phyloP scores from a whole-genome alignment of 208 protist species.

The Trypanosoma theileri region DNA sequence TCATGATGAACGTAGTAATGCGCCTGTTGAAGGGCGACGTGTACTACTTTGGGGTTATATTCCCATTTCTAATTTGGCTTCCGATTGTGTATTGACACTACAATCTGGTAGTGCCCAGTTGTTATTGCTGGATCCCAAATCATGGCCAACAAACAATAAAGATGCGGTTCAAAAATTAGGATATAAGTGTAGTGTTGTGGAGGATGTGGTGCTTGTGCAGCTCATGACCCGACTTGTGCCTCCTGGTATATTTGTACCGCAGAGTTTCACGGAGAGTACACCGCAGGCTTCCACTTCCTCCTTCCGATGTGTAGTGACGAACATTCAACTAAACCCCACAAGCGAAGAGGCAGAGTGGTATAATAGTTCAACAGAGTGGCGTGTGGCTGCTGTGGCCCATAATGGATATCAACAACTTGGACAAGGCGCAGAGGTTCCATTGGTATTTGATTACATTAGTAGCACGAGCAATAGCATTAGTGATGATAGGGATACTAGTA shows the following conservation, averaged over 20 bases:
- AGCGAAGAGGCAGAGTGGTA: slow-evolving; percentile 38
- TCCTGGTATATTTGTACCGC: slow-evolving; percentile 70
- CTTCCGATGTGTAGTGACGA: slow-evolving; percentile 61
- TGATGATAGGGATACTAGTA: no score
- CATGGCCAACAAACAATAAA: slow-evolving; percentile 53
- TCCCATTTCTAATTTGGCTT: slow-evolving; percentile 33
- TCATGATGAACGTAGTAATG: slow-evolving; percentile 30
- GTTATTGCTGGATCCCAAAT: slow-evolving; percentile 47
- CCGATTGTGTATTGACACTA: slow-evolving; percentile 25
- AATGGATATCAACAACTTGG: slow-evolving; percentile 87
- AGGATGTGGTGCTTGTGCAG: slow-evolving; percentile 38
- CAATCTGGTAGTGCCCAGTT: slow-evolving; percentile 73
- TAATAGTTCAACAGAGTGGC: slow-evolving; percentile 62
- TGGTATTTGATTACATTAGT: slow-evolving; percentile 33
- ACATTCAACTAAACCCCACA: slow-evolving; percentile 54
- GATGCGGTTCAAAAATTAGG: slow-evolving; percentile 22
- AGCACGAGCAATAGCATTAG: no score
- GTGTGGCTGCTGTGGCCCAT: slow-evolving; percentile 80
- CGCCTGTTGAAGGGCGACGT: slow-evolving; percentile 38
- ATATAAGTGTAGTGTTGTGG: slow-evolving; percentile 36
- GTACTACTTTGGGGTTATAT: slow-evolving; percentile 67
- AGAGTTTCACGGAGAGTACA: slow-evolving; percentile 67
- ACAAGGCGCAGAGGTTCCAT: slow-evolving; percentile 65
- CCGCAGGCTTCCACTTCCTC: slow-evolving; percentile 36
- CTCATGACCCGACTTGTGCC: slow-evolving; percentile 77